Evolutionary conservation across 176 grass and related monocot genomes (phyloP).

Genomic region (Hyparrhenia diplandra): DNA sequence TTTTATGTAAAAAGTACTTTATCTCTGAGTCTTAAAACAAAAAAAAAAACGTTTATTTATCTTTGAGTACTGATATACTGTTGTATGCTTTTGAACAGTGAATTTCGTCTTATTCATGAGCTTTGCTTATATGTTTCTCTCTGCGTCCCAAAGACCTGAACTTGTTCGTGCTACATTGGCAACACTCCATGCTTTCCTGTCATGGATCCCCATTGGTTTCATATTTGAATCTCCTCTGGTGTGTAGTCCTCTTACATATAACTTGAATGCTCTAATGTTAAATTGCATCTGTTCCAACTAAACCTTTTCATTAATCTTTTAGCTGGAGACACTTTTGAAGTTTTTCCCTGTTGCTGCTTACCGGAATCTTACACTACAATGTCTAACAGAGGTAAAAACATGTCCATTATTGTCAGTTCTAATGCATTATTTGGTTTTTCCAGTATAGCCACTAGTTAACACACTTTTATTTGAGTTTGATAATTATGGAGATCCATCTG

Average conservation of each 20-base stretch:
- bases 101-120: constrained; percentile 16
- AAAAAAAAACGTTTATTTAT: not conserved
- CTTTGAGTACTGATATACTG: not conserved
- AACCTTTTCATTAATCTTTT: constrained; percentile 1
- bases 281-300: not conserved
- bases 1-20: not conserved
- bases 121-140: not conserved
- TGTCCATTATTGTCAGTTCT: not conserved
- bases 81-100: not conserved
- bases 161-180: not conserved
- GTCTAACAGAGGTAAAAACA: constrained; percentile 9
- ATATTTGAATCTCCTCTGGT: constrained; percentile 15
- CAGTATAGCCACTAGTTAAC: not conserved
- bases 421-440: not conserved
- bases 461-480: not conserved
- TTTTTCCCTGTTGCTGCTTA: not conserved
- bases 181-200: constrained; percentile 16
- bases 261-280: not conserved
- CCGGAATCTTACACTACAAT: constrained; percentile 6
- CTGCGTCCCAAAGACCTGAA: not conserved
- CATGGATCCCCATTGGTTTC: constrained; percentile 18
- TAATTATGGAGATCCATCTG: not conserved
- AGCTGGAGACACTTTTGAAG: constrained; percentile 21
- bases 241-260: not conserved
- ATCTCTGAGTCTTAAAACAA: not conserved